Conservation (phyloP, 352 stramenopile species). For the Pilasporangium apinafurcum region DNA sequence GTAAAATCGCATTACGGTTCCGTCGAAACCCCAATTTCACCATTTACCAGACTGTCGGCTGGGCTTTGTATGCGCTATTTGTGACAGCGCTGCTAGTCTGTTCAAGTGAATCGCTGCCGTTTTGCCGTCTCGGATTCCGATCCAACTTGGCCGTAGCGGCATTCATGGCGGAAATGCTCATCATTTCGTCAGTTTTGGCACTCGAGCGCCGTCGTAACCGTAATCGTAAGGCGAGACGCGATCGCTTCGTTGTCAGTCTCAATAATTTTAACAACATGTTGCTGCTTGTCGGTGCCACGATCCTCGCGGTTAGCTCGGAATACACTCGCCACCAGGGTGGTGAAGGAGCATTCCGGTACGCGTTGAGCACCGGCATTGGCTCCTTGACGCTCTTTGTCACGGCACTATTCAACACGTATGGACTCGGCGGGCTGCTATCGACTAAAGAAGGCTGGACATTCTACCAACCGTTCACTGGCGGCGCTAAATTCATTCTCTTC, state of each 20-base stretch:
- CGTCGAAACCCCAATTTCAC: conserved; percentile 51
- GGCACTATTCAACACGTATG: conserved; percentile 79
- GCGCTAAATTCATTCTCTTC: conserved; percentile 62
- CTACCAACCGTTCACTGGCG: conserved; percentile 79
- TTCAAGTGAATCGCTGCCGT: conserved; percentile 12
- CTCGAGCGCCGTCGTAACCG: conserved; percentile 39
- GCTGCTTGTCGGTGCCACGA: conserved; percentile 54
- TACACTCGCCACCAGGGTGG: conserved; percentile 25
- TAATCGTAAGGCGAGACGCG: conserved; percentile 21
- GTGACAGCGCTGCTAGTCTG: conserved; percentile 34
- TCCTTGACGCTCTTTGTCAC: conserved; percentile 70
- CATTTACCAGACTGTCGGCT: conserved; percentile 61
- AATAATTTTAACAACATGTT: conserved; percentile 88
- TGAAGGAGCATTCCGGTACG: conserved; percentile 30
- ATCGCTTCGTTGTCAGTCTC: conserved; percentile 58
- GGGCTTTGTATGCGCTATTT: conserved; percentile 52
- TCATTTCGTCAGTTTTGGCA: conserved; percentile 72
- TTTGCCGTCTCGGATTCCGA: conserved; percentile 37
- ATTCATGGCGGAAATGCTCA: conserved; percentile 70
- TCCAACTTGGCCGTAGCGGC: conserved; percentile 47
- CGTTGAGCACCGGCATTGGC: conserved; percentile 46
- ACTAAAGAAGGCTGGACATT: conserved; percentile 79
- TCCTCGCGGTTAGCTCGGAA: conserved; percentile 58
- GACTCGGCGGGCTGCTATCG: conserved; percentile 60
- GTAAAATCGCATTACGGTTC: conserved; percentile 13